Evolutionary conservation across 208 protist species (phyloP), one percentile per base, ranked within the genome.

Genomic region (Trypanosoma platydactyli): DNA sequence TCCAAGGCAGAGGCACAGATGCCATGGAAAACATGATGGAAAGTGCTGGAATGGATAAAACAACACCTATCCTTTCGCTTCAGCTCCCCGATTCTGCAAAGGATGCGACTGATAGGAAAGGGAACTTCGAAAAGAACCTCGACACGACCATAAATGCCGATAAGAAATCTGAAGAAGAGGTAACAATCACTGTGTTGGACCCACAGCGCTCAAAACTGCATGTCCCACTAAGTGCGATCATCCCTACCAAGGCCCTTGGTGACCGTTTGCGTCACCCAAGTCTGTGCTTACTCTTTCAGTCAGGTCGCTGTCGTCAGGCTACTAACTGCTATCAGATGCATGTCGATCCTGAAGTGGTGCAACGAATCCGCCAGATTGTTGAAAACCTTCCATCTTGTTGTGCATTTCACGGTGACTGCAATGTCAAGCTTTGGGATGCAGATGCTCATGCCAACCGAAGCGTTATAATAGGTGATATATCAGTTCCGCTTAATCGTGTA

Each of bases 261-360:
- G 69, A 74, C 30, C 83, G 79, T 48, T 66, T 70, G 45, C 78
- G 72, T 22, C 64, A 80, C 29, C 88, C 88, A 5, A 91, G 83
- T 40, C 78, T 94, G 12, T 94, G 88, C 58, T 76, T 89, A 64
- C 84, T 94, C n/a, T 91, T 77, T 77, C 79, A 89, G 18, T 65
- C 69, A 29, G 73, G 76, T 49, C 75, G 79, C 29, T 94, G 88
- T 71, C 82, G 81, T 20, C 80, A 91, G 62, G 88, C 78, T 4
- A 50, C 64, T 20, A 78, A 84, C 40, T 94, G 88, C 58, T 88
- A 89, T 66, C 88, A 94, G 69, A 73, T 94, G 33, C 88, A 94
- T 66, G 82, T 84, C 4, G 72, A 86, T 57, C 86, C 71, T 53
- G 70, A 77, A 27, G 68, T 80, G 1, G 80, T 94, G 16, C 63